Conservation (phyloP, 108 stramenopile genomes). For the Cyclotella choctawhatcheeana region DNA sequence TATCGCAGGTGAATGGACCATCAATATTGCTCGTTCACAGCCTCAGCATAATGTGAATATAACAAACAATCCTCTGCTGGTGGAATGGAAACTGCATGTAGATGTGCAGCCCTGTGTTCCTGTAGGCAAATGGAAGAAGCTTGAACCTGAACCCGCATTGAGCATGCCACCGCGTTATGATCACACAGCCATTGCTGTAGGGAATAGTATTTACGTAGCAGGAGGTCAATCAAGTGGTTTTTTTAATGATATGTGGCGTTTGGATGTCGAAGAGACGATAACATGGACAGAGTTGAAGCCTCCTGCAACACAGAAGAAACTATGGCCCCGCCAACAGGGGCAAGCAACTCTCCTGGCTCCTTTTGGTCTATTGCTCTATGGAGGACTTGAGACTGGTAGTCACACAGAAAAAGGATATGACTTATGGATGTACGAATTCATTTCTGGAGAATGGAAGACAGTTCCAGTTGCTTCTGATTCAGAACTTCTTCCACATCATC, state of each 20-base stretch:
- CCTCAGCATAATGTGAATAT: not conserved
- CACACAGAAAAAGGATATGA: slow-evolving; percentile 13
- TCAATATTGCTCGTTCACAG: slow-evolving; percentile 8
- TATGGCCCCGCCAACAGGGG: slow-evolving; percentile 6
- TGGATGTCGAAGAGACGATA: slow-evolving; percentile 28
- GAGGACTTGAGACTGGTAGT: slow-evolving; percentile 16
- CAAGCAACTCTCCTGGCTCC: slow-evolving; percentile 28
- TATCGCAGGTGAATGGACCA: slow-evolving; percentile 36
- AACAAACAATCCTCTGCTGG: not conserved
- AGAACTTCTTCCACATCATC: slow-evolving; percentile 8
- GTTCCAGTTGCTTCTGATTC: slow-evolving; percentile 15
- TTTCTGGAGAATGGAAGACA: slow-evolving; percentile 20
- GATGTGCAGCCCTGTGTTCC: slow-evolving; percentile 29
- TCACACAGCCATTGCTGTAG: slow-evolving; percentile 38
- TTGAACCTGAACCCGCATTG: slow-evolving; percentile 21
- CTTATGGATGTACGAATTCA: slow-evolving; percentile 24
- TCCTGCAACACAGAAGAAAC: not conserved
- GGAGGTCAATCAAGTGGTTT: slow-evolving; percentile 32
- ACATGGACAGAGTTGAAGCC: slow-evolving; percentile 30
- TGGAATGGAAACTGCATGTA: slow-evolving; percentile 30
- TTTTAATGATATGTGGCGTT: slow-evolving; percentile 44
- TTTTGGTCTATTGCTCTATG: slow-evolving; percentile 32
- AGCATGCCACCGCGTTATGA: slow-evolving; percentile 14
- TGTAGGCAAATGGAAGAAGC: slow-evolving; percentile 24
- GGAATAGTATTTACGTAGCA: slow-evolving; percentile 31